These are phyloP conservation scores for Thuidium tamariscinum DNA, from an alignment of 225 moss, liverwort and hornwort species.

Conservation along the genomic window DNA sequence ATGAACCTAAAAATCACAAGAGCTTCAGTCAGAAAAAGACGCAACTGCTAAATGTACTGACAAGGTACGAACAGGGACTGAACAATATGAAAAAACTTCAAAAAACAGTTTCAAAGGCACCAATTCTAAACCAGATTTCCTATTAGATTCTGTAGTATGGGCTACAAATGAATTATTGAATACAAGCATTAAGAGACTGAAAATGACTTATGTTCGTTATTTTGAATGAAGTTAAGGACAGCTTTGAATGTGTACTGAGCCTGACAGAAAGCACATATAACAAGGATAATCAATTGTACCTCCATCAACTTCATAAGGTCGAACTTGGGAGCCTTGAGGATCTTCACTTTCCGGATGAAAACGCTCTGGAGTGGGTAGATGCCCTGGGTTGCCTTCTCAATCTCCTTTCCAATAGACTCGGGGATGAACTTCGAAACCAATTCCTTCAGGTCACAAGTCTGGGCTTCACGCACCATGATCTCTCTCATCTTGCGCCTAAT, in stretches of 20 bases:
- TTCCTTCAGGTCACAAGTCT: conserved; percentile 29
- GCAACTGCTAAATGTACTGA: neutral
- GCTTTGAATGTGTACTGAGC: neutral
- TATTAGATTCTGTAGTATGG: neutral
- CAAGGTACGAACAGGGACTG: neutral
- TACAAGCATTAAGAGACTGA: neutral
- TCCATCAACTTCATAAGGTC: conserved; percentile 42
- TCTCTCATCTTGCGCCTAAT: conserved; percentile 39
- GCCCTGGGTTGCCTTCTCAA: conserved; percentile 36
- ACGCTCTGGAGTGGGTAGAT: conserved; percentile 41
- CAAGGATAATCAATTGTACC: neutral
- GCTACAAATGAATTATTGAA: neutral
- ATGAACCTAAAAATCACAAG: conserved; percentile 4
- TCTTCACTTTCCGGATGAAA: conserved; percentile 41
- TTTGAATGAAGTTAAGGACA: neutral
- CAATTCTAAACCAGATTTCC: neutral
- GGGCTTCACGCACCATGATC: conserved; percentile 29
- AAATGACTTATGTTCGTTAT: neutral
- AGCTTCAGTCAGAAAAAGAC: neutral
- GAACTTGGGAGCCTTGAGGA: conserved; percentile 37
- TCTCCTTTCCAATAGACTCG: conserved; percentile 40
- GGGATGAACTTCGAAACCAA: conserved; percentile 34
- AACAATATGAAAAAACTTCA: neutral
- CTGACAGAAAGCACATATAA: neutral
- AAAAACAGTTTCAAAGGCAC: neutral